Base-by-base conservation (phyloP, 805 yeast species). In the Starmerella scarabaei region DNA sequence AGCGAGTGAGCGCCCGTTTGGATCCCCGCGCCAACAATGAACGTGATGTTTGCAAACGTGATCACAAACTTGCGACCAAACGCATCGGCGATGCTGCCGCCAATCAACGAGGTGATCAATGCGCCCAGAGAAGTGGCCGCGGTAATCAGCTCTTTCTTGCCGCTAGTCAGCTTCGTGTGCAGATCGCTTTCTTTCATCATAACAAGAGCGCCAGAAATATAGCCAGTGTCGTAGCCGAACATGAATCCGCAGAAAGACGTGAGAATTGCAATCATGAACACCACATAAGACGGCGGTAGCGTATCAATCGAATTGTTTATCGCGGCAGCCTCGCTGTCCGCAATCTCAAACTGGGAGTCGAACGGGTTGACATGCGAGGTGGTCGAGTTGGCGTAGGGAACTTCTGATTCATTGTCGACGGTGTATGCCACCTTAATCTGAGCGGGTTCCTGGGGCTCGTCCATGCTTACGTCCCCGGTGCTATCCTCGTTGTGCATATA, bases 171-270 rank as follows among this genome's bases (percentile, higher is more conserved):
- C 0, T 58, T 53, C 41, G 68, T 67, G 33, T 68, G 63, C 24
- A 47, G 37, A 46, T 88, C 69, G 56, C 82, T 94, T 4, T 75
- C 72, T 11, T 86, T 85, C 35, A 88, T 75, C 28, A 85, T 75
- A 17, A 86, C 94, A 53, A 88, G 67, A 0, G 96, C 96, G 16
- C 93, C 77, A 3, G 97, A 88, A 31, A 88, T 86, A 61, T 88
- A 88, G 51, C 97, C 97, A 1, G 97, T 88, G 60, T 88, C 98
- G 56, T 88, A 88, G 51, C 98, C 98, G 62, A 88, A 88, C 84
- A 88, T 75, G 62, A 86, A 84, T 1, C 97, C 97, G 0, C 95
- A 85, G 47, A 88, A 78, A 6, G 95, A 85, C 0, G 95, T 75
- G 20, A 58, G 47, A 37, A 77, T 65, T 0, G 94, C 81, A 38